These are phyloP conservation scores for Acacia melanoxylon DNA, from an alignment of 306 rosid genomes.

Conservation along the genomic window DNA sequence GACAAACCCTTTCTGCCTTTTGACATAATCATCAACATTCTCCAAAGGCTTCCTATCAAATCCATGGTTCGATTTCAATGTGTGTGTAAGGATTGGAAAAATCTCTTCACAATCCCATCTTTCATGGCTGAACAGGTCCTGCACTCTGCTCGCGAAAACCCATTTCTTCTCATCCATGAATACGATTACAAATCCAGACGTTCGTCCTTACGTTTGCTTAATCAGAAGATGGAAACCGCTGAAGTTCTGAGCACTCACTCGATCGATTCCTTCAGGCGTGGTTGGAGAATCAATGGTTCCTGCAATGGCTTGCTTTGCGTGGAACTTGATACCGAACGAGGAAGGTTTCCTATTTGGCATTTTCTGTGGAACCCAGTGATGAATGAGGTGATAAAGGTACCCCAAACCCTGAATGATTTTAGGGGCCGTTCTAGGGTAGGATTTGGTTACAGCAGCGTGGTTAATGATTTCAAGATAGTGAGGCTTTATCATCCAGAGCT, in stretches of 20 bases:
- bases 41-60: not conserved
- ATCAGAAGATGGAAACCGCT: not conserved
- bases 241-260: not conserved
- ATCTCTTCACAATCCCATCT: not conserved
- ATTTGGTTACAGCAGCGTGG: not conserved
- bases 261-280: not conserved
- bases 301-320: not conserved
- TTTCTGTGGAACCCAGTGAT: not conserved
- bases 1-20: not conserved
- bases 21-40: not conserved
- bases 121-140: not conserved
- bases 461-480: not conserved
- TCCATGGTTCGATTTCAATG: not conserved
- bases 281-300: not conserved
- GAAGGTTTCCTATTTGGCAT: not conserved
- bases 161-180: not conserved
- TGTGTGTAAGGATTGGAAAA: not conserved
- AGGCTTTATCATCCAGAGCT: not conserved
- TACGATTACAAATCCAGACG: not conserved
- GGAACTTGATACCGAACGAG: not conserved
- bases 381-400: not conserved
- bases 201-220: not conserved
- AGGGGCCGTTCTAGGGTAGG: fast-evolving
- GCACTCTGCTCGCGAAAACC: not conserved
- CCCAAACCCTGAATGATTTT: not conserved